Conservation (phyloP, 2,329 filamentous ascomycete genomes). For the Scleromitrula shiraiana region DNA sequence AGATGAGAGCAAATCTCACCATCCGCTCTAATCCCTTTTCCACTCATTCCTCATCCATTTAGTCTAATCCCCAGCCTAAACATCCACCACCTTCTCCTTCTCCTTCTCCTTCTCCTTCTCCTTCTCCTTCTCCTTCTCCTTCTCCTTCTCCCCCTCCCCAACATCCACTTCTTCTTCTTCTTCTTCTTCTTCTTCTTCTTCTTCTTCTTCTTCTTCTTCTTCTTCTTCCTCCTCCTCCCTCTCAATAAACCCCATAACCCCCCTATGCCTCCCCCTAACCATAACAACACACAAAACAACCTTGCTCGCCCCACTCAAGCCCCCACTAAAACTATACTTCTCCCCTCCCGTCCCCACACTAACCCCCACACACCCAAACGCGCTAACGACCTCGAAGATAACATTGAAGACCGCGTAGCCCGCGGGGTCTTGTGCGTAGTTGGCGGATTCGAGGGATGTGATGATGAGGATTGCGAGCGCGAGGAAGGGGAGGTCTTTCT, state of each 20-base stretch:
- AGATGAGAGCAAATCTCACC: no score
- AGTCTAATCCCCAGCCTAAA: no score
- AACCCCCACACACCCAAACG: constrained; percentile 55
- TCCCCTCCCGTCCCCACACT: constrained; percentile 46
- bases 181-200: neutral
- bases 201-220: neutral
- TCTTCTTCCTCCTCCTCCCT: neutral
- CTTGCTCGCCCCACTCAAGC: constrained; percentile 48
- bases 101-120: no score
- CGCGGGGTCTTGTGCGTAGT: constrained; percentile 43
- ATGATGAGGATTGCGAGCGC: constrained; percentile 53
- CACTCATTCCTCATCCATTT: no score
- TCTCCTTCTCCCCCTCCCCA: neutral
- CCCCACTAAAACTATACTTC: constrained; percentile 47
- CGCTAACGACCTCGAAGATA: constrained; percentile 48
- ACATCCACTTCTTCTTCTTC: no score
- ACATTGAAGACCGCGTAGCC: constrained; percentile 53
- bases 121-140: neutral
- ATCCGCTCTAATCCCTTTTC: no score
- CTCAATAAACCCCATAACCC: constrained; percentile 33
- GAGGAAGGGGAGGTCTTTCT: constrained; percentile 61
- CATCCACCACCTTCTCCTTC: no score
- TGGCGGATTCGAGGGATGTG: constrained; percentile 48
- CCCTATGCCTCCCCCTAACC: constrained; percentile 48
- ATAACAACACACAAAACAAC: constrained; percentile 50